Base-by-base conservation (phyloP, 192 early-diverging fungal genomes). In the Entomortierella chlamydospora region DNA sequence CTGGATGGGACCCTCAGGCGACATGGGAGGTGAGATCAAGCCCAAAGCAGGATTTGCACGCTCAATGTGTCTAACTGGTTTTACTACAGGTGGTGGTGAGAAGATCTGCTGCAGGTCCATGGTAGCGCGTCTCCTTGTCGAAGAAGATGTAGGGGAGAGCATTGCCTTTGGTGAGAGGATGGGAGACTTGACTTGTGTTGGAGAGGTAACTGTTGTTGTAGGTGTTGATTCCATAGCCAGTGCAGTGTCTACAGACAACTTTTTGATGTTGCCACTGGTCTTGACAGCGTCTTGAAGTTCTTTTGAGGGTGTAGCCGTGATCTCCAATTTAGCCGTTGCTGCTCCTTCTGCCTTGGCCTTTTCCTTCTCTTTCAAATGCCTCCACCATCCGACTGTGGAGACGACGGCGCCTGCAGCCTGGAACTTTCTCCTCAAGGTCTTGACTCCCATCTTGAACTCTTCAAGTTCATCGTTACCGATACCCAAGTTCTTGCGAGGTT, bases 381-480 rank as follows among this genome's bases (percentile, higher is more conserved):
- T 63, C 76, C 76, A 79, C 76, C 76, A 79, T n/a, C 76, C 76
- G 15, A 79, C 63, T 9, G 76, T 70, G 8, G 76, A 57, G 15
- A 70, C 68, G 1, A 37, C 76, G 2, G 51, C 52, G 0, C 76
- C 60, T 7, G 76, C 76, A 6, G 76, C 76, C 25, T 79, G 76
- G 63, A 79, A 79, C 29, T 79, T 79, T 23, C 68, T 57, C 31
- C 76, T 65, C 42, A 79, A n/a, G 0, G 76, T 79, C 68, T 66
- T 79, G 61, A 79, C 67, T 17, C 76, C 76, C 76, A 79, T 79
- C 63, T 79, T 79, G 68, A 70, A 60, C 20, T 79, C 61, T 31
- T 79, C 76, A 33, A 79, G 52, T 20, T 79, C 76, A 20, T 29
- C 49, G 23, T 45, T 61, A 20, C 51, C 57, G 34, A 79, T 70